Evolutionary conservation across 306 rosid genomes (phyloP), one percentile per base, ranked within the genome.

Genomic region (Begonia loranthoides): DNA sequence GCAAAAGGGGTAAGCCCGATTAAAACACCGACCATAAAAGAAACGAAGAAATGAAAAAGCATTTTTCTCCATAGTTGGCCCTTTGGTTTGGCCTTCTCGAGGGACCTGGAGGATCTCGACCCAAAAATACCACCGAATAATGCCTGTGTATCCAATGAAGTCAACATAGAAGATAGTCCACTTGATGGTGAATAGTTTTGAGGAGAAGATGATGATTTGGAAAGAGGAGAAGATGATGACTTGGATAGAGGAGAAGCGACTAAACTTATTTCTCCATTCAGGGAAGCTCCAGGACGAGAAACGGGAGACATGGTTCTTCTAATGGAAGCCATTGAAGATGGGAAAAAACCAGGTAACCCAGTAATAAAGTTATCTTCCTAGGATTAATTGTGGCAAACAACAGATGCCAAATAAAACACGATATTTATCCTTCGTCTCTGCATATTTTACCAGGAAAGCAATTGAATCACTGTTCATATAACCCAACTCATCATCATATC

Each of bases 271-370:
- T 90, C 95, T 16, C 77, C 79, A 66, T 63, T 79, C 48, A 69
- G 54, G 41, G 69, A 53, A 46, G 50, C 54, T 64, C 84, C 84
- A 50, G 82, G 63, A 66, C 78, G 72, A 68, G 90, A 75, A 57
- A 89, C 80, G 0, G 95, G 95, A 57, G 94, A 78, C 75, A 74
- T 63, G 13, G 92, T 76, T 80, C 87, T 82, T 76, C 97, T 65
- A 70, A 82, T 80, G 38, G 95, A 79, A 21, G 87, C 83, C 97
- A 85, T 90, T 28, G 57, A 58, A 51, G 57, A 21, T 15, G 34
- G 16, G 22, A 38, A 19, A 48, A 51, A 43, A 51, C 67, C 60
- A 9, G 50, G 8, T 60, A 67, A 36, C 55, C 9, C 36, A 28
- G 8, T 19, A 19, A 19, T 19, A 19, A 28, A 28, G 0, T 28